These are phyloP conservation scores for Bryoglossum gracile DNA, from an alignment of 495 filamentous ascomycete species.

Conservation along the genomic window DNA sequence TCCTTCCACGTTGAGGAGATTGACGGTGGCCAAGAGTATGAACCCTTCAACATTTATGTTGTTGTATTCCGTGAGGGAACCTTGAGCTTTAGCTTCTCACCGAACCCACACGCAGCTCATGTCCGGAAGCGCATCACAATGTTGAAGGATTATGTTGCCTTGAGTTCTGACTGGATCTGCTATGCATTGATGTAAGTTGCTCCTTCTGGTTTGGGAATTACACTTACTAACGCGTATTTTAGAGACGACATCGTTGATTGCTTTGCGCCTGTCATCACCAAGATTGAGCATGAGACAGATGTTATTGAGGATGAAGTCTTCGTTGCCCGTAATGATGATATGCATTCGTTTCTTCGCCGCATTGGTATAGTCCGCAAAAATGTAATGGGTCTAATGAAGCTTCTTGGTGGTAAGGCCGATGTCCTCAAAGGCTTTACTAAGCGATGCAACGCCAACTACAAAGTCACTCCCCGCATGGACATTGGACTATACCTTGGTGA, in stretches of 20 bases:
- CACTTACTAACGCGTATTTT: constrained; percentile 22
- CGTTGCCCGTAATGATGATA: constrained; percentile 81
- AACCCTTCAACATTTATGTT: constrained; percentile 93
- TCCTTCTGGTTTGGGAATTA: neutral
- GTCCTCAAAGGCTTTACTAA: constrained; percentile 97
- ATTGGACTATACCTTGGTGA: constrained; percentile 94
- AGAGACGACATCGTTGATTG: constrained; percentile 96
- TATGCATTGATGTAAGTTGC: constrained; percentile 86
- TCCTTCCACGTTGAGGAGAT: constrained; percentile 61
- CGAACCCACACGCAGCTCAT: constrained; percentile 74
- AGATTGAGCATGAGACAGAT: constrained; percentile 82
- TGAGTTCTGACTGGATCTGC: constrained; percentile 97
- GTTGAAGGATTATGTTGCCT: constrained; percentile 84
- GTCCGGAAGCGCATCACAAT: constrained; percentile 88
- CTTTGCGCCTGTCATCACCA: constrained; percentile 81
- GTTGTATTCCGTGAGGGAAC: constrained; percentile 95
- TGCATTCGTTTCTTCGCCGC: constrained; percentile 71
- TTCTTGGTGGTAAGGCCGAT: constrained; percentile 92
- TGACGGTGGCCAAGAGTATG: constrained; percentile 66
- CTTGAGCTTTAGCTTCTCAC: constrained; percentile 83
- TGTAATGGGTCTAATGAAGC: constrained; percentile 85
- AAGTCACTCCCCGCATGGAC: constrained; percentile 87
- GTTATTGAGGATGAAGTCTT: constrained; percentile 93
- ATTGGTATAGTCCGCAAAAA: constrained; percentile 90
- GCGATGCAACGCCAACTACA: constrained; percentile 94